phyloP scores from a whole-genome alignment of 1,139 yeast genomes.

The Candida sp. region DNA sequence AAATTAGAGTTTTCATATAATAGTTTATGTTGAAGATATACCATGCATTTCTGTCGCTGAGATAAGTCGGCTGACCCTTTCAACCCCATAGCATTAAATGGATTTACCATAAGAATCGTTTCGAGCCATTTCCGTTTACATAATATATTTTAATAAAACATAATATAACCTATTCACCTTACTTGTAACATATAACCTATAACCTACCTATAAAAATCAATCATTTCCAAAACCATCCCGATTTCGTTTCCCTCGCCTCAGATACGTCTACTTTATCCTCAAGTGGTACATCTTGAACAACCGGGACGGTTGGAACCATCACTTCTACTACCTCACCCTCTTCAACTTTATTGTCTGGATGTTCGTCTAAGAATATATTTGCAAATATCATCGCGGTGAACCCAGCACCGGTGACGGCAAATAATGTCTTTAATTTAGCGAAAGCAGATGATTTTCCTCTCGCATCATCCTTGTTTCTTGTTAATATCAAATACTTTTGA shows the following conservation, averaged over 20 bases:
- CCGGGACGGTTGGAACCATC: background rate
- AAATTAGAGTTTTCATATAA: too few relatives aligned
- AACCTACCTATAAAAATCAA: background rate
- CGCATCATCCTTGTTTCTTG: slow-evolving; percentile 11
- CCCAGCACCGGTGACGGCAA: slow-evolving; percentile 33
- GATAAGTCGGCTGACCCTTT: too few relatives aligned
- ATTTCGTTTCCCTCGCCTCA: slow-evolving; percentile 4
- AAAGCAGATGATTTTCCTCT: slow-evolving; percentile 9
- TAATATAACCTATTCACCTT: background rate
- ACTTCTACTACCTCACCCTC: background rate
- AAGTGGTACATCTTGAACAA: background rate
- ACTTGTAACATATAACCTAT: too few relatives aligned
- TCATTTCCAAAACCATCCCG: slow-evolving; percentile 15
- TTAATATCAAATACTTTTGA: slow-evolving; percentile 26
- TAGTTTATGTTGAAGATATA: too few relatives aligned
- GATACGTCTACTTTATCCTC: slow-evolving; percentile 9
- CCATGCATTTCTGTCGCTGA: too few relatives aligned
- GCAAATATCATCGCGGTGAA: slow-evolving; percentile 27
- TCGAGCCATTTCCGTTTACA: too few relatives aligned
- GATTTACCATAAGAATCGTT: too few relatives aligned
- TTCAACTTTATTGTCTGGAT: background rate
- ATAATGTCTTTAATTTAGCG: slow-evolving; percentile 19
- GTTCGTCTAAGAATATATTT: slow-evolving; percentile 20
- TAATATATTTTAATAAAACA: too few relatives aligned
- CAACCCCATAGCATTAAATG: too few relatives aligned